Base-by-base conservation (phyloP, 169 alveolate genomes). In the Pseudocohnilembus persalinus region DNA sequence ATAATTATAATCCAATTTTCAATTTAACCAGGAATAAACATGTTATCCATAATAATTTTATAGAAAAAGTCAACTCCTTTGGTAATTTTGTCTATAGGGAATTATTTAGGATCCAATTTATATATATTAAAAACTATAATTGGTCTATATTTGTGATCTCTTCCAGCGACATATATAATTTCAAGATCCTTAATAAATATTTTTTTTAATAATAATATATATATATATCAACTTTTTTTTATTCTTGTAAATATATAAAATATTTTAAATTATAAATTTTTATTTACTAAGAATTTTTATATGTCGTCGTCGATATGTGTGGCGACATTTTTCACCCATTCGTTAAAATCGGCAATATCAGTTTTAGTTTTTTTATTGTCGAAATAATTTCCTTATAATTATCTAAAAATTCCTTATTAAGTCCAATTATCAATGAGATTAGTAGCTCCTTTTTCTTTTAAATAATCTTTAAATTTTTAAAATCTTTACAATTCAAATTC, bases 1-100 rank as follows among this genome's bases (percentile, higher is more conserved):
- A 88, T 83, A 30, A 94, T 88, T 74, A 90, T 91, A 25, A 90
- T 89, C 95, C 96, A 94, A 83, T 92, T 92, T 90, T 94, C 97
- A 35, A 94, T 81, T 89, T 89, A 89, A 16, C 97, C 97, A 1
- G 96, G 96, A 1, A 92, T 77, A 84, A 94, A 74, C 91, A 94
- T 88, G 76, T 92, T 90, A 86, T 89, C 84, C 4, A 90, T 88
- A 0, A 93, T 90, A 75, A 84, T 89, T 81, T 92, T 93, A 65
- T 92, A 84, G 32, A 92, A 81, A 84, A 85, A 91, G 65, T 88
- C 77, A 29, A 86, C 73, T 74, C 85, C 93, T 64, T 77, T 86
- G 28, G 87, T 88, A 16, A 88, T 74, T 76, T 78, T 93, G 20
- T 92, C 89, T 77, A 83, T 73, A 27, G 87, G 74, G 80, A 89